These are phyloP conservation scores for Monilinia polystroma DNA, from an alignment of 2,329 filamentous ascomycete species.

Conservation along the genomic window DNA sequence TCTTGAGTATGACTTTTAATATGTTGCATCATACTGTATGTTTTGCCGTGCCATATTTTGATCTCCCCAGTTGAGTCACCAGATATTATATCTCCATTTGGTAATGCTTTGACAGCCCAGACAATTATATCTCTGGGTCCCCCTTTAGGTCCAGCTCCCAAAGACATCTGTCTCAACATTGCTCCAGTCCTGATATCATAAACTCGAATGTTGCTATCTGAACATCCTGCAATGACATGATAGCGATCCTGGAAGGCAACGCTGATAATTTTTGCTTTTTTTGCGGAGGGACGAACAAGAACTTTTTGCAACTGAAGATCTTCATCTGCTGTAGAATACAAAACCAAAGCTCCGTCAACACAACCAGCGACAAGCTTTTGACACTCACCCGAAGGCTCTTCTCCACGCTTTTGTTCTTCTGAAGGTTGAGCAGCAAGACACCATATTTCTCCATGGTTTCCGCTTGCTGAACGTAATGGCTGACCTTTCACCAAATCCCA, in stretches of 20 bases:
- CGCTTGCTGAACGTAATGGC: constrained; percentile 78
- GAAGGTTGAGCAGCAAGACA: constrained; percentile 83
- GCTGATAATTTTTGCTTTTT: constrained; percentile 86
- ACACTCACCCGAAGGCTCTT: constrained; percentile 39
- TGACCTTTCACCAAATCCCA: constrained; percentile 84
- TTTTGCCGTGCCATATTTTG: constrained; percentile 90
- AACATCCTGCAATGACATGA: constrained; percentile 83
- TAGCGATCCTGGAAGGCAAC: constrained; percentile 85
- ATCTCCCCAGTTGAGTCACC: constrained; percentile 94
- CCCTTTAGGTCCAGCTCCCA: constrained; percentile 74
- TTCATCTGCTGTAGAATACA: constrained; percentile 82
- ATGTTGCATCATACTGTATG: constrained; percentile 82
- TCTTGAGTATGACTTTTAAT: constrained; percentile 87
- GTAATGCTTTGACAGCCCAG: constrained; percentile 88
- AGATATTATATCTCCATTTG: constrained; percentile 86
- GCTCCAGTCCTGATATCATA: constrained; percentile 81
- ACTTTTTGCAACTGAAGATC: constrained; percentile 78
- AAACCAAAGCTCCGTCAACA: constrained; percentile 82
- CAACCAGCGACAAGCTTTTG: constrained; percentile 82
- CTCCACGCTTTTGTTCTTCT: constrained; percentile 32
- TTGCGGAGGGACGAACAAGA: constrained; percentile 72
- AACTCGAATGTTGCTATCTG: constrained; percentile 91
- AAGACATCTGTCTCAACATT: constrained; percentile 76
- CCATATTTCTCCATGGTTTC: constrained; percentile 96
- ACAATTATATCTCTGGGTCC: constrained; percentile 84